Evolutionary conservation across 2,329 filamentous ascomycete genomes (phyloP), one percentile per base, ranked within the genome.

Genomic region (Gremmenia infestans): DNA sequence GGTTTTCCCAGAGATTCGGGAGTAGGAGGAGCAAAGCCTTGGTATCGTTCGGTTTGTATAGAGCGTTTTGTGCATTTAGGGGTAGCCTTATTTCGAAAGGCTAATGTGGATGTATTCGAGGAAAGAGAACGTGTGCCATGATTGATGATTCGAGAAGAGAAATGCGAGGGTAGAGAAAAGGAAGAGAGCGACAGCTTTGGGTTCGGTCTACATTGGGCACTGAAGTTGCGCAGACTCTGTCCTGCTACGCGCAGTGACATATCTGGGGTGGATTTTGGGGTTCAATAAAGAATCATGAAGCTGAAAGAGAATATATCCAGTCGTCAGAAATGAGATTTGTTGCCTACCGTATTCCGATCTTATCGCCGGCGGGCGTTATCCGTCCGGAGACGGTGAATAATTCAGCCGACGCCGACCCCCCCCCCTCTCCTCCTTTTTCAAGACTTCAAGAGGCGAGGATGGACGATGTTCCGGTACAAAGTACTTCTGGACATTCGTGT

Each of bases 1-100:
- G 91, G 87, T 53, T 81, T 84, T 51, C 91, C 91, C 32, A 97
- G 80, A 39, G 89, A 88, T 57, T 81, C 81, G 5, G 92, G 92
- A 4, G 89, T 84, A 0, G 91, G 91, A 5, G 92, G 92, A 0
- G 82, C 79, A 64, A 91, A 81, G 14, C 85, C 82, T 60, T 85
- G 77, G 68, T 85, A 89, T 57, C 62, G 61, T 50, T 76, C 76
- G 19, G 56, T 63, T 37, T 69, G 72, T 52, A 69, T 56, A 43
- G 63, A 62, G 42, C 66, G 65, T 32, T 50, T 48, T 47, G 48
- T 23, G 37, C 54, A 8, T 37, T 47, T 59, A 15, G 56, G 22
- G 15, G 37, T 59, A 43, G 55, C 32, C 40, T 54, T 48, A 9
- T 15, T 50, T 5, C 36, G 50, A 49, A 60, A 42, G 28, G 47